Evolutionary conservation across 2,329 filamentous ascomycete species (phyloP).

Genomic region (Arachnomyces sp.): DNA sequence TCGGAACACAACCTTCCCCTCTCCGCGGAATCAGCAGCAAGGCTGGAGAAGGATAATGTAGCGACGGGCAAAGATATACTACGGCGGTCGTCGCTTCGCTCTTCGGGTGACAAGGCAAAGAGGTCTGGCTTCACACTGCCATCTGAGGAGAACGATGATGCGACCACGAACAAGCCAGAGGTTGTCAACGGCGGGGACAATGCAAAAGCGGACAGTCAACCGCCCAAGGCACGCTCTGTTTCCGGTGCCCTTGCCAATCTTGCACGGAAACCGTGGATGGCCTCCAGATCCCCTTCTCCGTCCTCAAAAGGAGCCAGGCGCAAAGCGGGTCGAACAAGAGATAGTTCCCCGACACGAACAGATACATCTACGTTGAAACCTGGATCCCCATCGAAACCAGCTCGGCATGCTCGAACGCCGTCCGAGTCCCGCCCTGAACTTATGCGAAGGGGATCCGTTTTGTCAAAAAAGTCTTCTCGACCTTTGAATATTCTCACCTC

Average conservation of each 20-base stretch:
- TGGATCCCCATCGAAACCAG: conserved; percentile 9
- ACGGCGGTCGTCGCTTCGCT: conserved; percentile 32
- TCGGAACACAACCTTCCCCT: conserved; percentile 40
- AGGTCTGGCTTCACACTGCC: conserved; percentile 31
- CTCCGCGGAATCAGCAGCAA: conserved; percentile 27
- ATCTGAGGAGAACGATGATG: conserved; percentile 27
- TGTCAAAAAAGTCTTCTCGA: conserved; percentile 13
- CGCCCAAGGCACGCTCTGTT: conserved; percentile 32
- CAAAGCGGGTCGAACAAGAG: conserved; percentile 19
- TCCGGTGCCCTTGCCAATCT: conserved; percentile 44
- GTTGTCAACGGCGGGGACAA: conserved; percentile 14
- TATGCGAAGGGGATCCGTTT: too few relatives aligned
- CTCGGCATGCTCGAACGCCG: conserved; percentile 20
- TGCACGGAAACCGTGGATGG: conserved; percentile 44
- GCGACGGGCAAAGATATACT: conserved; percentile 34
- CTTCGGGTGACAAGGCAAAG: conserved; percentile 24
- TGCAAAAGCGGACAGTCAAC: conserved; percentile 1
- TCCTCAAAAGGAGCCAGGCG: conserved; percentile 24
- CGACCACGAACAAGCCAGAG: conserved; percentile 9
- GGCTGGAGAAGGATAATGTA: conserved; percentile 25
- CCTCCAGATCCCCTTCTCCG: conserved; percentile 41
- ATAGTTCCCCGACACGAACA: conserved; percentile 18
- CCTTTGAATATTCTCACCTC: conserved; percentile 32
- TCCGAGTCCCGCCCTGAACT: conserved; percentile 8
- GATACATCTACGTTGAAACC: conserved; percentile 13